Conservation (phyloP, 225 moss, liverwort and hornwort species). For the Bryoerythrophyllum caledonicum region DNA sequence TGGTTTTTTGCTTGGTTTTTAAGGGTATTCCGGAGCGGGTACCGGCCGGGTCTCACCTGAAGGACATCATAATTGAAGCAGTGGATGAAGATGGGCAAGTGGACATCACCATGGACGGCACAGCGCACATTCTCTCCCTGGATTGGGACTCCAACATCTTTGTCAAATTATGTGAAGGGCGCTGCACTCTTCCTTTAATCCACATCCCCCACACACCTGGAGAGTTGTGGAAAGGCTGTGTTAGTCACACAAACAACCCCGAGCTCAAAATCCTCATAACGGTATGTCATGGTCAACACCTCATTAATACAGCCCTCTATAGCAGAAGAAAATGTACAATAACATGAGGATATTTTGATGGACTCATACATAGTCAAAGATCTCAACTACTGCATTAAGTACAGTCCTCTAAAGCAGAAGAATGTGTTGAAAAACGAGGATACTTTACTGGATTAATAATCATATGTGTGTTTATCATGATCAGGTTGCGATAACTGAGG, state of each 20-base stretch:
- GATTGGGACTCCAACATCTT: slow-evolving; percentile 36
- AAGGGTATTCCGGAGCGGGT: slow-evolving; percentile 18
- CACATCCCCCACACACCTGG: slow-evolving; percentile 20
- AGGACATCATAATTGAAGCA: slow-evolving; percentile 29
- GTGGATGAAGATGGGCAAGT: slow-evolving; percentile 36
- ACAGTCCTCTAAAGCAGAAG: too few relatives aligned
- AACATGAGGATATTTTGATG: not conserved
- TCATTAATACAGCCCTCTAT: too few relatives aligned
- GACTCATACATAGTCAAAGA: slow-evolving; percentile 1
- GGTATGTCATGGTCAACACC: slow-evolving; percentile 16
- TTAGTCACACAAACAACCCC: slow-evolving; percentile 28
- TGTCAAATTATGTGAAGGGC: slow-evolving; percentile 28
- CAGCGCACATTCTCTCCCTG: slow-evolving; percentile 23
- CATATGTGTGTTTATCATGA: not conserved
- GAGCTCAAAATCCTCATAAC: slow-evolving; percentile 15
- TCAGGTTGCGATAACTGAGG: slow-evolving; percentile 20
- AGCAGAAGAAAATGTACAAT: not conserved
- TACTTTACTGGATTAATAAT: not conserved
- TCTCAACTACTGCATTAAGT: not conserved
- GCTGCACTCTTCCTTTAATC: slow-evolving; percentile 43
- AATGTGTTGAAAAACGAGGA: not conserved
- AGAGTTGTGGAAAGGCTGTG: slow-evolving; percentile 33
- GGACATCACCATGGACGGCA: slow-evolving; percentile 39
- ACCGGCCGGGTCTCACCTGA: slow-evolving; percentile 22
- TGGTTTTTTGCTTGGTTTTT: slow-evolving; percentile 11